Evolutionary conservation across 768 basidiomycete species (phyloP).

Genomic region (Cantharellus cinnabarinus): DNA sequence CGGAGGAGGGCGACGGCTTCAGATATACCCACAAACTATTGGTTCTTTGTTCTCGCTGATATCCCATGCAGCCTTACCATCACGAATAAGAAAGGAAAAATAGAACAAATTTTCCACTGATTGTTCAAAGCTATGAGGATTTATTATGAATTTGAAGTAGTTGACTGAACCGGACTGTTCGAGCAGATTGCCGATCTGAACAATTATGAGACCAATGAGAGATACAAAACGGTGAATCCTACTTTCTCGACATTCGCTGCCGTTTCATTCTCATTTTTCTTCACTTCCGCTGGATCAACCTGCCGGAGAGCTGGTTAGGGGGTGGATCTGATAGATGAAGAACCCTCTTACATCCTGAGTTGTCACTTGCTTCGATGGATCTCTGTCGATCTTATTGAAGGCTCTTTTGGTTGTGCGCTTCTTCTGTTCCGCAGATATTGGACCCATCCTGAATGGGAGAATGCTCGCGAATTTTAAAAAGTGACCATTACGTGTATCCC

Average conservation of each 20-base stretch:
- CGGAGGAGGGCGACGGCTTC: neutral
- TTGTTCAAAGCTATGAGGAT: conserved; percentile 79
- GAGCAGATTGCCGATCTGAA: conserved; percentile 44
- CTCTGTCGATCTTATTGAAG: conserved; percentile 53
- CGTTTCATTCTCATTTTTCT: conserved; percentile 76
- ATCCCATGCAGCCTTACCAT: conserved; percentile 62
- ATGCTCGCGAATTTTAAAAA: conserved; percentile 8
- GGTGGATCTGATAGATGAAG: neutral
- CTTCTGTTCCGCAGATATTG: conserved; percentile 71
- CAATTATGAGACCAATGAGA: neutral
- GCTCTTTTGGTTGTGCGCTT: conserved; percentile 49
- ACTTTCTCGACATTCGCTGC: conserved; percentile 67
- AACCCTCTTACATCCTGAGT: conserved; percentile 37
- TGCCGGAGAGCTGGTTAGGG: neutral
- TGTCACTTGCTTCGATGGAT: conserved; percentile 30
- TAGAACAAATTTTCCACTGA: conserved; percentile 96
- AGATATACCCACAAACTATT: conserved; percentile 37
- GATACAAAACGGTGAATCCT: conserved; percentile 12
- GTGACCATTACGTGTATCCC: neutral
- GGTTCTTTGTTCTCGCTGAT: conserved; percentile 45
- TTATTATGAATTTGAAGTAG: conserved; percentile 75
- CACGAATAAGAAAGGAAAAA: conserved; percentile 76
- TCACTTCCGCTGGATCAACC: conserved; percentile 31
- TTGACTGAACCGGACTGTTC: conserved; percentile 21
- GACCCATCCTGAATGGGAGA: conserved; percentile 55